A percentile compares a stretch with the other conserved stretches of the same genome.
These are phyloP conservation scores for Drosera capensis DNA, from an alignment of 148 eudicot species.

Conservation along the genomic window DNA sequence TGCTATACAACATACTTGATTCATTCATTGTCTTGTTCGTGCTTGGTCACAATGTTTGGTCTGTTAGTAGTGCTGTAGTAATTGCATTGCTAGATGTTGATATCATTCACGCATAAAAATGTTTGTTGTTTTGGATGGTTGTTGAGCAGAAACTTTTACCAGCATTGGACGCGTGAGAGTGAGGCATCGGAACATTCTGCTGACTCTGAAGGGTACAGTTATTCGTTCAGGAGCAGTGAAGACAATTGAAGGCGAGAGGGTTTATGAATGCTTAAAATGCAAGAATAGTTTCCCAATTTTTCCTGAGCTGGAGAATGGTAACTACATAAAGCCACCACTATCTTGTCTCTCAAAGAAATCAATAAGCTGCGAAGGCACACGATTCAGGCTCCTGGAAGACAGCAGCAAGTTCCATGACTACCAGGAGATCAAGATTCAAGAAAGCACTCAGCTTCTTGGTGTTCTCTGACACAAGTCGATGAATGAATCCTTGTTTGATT, in stretches of 20 bases:
- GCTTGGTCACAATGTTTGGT: no score
- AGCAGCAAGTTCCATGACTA: conserved; percentile 67
- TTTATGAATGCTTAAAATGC: conserved; percentile 59
- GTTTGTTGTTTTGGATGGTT: conserved; percentile 2
- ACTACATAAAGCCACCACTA: conserved; percentile 39
- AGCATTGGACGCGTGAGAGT: conserved; percentile 86
- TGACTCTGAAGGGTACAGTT: conserved; percentile 84
- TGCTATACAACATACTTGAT: no score
- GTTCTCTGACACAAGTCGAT: no score
- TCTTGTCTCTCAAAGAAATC: conserved; percentile 50
- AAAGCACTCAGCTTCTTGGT: conserved; percentile 75
- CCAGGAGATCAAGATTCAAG: conserved; percentile 95
- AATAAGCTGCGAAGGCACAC: conserved; percentile 56
- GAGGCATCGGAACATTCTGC: conserved; percentile 73
- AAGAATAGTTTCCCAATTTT: conserved; percentile 58
- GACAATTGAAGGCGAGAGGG: conserved; percentile 87
- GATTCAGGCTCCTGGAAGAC: conserved; percentile 52
- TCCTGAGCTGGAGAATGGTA: conserved; percentile 82
- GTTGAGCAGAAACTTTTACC: conserved; percentile 53
- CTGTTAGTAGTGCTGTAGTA: neutral
- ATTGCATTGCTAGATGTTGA: neutral
- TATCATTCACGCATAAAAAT: neutral
- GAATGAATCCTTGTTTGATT: no score
- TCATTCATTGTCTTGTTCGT: no score
- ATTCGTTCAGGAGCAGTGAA: conserved; percentile 79